Percentiles rank a stretch among this genome's conserved stretches.
Evolutionary conservation across 225 moss, liverwort and hornwort species (phyloP).

Genomic region (Ulota crispa): DNA sequence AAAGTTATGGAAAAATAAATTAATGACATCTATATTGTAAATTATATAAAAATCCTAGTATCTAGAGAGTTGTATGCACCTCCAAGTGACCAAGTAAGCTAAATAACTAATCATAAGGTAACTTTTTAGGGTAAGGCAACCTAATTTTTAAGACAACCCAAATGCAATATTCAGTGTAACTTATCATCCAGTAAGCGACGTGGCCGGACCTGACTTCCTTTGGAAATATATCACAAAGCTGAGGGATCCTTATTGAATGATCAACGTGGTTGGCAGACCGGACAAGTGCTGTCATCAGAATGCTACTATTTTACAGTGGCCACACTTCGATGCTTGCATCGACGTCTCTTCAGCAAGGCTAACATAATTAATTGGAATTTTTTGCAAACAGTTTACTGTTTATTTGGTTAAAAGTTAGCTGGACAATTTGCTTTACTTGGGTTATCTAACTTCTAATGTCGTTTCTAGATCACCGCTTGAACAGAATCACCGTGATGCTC

Average conservation of each 20-base stretch:
- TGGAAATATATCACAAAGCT: not conserved
- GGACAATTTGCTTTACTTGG: not conserved
- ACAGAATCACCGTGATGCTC: too few species aligned
- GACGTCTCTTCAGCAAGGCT: not conserved
- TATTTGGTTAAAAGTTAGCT: not conserved
- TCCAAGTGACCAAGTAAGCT: too few species aligned
- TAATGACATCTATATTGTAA: too few species aligned
- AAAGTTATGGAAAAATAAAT: too few species aligned
- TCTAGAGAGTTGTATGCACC: too few species aligned
- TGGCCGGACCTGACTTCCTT: not conserved
- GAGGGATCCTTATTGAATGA: not conserved
- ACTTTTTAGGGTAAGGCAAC: too few species aligned
- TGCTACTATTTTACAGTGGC: not conserved
- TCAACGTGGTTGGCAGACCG: not conserved
- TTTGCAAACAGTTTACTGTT: not conserved
- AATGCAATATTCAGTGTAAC: not conserved
- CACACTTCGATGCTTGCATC: not conserved
- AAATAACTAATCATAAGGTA: too few species aligned
- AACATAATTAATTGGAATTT: not conserved
- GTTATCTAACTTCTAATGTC: not conserved
- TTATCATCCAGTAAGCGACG: not conserved
- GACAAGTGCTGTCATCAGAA: not conserved
- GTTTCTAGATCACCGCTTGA: not conserved
- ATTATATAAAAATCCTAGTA: too few species aligned
- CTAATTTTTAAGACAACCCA: too few species aligned